Base-by-base conservation (phyloP, 2,329 filamentous ascomycete species). In the Grosmannia penicillata region DNA sequence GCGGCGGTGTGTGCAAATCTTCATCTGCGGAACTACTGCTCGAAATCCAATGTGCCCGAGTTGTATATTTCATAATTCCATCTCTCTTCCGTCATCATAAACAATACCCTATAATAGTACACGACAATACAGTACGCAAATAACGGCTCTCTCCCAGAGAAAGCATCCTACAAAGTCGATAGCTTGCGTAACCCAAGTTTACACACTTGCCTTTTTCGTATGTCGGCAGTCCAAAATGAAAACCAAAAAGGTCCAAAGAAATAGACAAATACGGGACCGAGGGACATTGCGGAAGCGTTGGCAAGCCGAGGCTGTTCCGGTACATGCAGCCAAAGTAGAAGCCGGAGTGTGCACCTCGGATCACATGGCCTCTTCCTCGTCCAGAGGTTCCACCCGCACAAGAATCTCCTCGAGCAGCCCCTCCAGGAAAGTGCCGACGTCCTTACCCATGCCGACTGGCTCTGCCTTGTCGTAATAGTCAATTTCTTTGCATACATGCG, bases 351-450 rank as follows among this genome's bases (percentile, higher is more conserved):
- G 14, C 7, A 26, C 17, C 24, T 6, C 17, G 7, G 3, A n/a
- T 37, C 17, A 41, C 24, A 26, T 17, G 57, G 59, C 49, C 38
- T 75, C 72, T n/a, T 75, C 72, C 48, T 85, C 82, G 50, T 91
- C 83, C 44, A 86, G 67, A 4, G 87, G 83, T 61, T 96, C 89
- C 13, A 96, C 84, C 40, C 91, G 65, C 26, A 95, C 86, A 18
- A 98, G 63, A 19, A 98, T 80, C 63, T 98, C 91, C 56, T 98
- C 91, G 25, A 98, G 62, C 45, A 96, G 73, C 0, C 87, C 89
- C 56, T 98, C 91, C 8, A 96, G 60, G 49, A 96, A 93, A 1
- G 82, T 84, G 32, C 78, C 77, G 2, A 94, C 86, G 21, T 89
- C 87, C 32, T 84, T 78, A 0, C 86, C 89, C 89, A 96, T 95